Conservation (phyloP, 129 eudicot species). For the Pseudognaphalium luteoalbum region DNA sequence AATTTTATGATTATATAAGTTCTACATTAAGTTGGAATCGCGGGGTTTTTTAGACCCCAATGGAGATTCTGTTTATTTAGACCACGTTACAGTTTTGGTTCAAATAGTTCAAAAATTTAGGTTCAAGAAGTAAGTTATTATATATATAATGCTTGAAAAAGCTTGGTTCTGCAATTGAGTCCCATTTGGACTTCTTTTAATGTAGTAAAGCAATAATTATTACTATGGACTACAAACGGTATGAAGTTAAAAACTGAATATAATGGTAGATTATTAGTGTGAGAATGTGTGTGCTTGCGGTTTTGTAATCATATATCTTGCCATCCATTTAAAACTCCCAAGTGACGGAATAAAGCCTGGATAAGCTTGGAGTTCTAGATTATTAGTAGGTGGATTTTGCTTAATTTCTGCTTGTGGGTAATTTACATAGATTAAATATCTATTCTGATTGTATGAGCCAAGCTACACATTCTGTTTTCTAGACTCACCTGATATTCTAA, state of each 20-base stretch:
- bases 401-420: not conserved
- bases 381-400: not conserved
- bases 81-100: too few species aligned
- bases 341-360: not conserved
- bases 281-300: not conserved
- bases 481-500: not conserved
- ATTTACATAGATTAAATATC: not conserved
- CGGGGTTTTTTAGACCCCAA: too few species aligned
- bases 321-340: not conserved
- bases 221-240: too few species aligned
- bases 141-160: not conserved
- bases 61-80: too few species aligned
- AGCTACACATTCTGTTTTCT: not conserved
- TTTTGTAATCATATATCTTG: not conserved
- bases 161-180: not conserved
- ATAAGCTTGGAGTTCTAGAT: not conserved
- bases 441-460: not conserved
- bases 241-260: too few species aligned
- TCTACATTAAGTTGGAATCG: too few species aligned
- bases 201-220: too few species aligned
- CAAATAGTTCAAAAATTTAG: not conserved
- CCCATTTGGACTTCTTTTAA: not conserved
- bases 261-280: not conserved
- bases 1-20: too few species aligned
- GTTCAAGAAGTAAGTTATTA: not conserved